Base-by-base conservation (phyloP, 352 stramenopile species). In the Pythium dissotocum region DNA sequence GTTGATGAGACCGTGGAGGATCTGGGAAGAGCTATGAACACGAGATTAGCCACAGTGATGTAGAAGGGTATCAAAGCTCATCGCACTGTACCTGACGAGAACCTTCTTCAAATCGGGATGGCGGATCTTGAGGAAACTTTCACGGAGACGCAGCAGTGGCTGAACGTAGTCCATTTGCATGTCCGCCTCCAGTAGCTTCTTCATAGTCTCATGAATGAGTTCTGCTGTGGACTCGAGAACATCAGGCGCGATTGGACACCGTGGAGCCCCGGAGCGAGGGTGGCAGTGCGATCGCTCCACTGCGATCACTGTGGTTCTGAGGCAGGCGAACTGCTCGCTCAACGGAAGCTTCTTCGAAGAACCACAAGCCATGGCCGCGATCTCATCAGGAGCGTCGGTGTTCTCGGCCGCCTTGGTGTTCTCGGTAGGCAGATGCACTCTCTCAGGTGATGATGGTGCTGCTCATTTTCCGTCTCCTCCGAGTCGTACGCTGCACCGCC, bases 61-160 rank as follows among this genome's bases (percentile, higher is more conserved):
- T 24, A 24, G 21, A 24, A 24, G 21, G 21, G 21, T 24, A 24
- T 24, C 21, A 24, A 24, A 24, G 21, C 21, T 0, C 21, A 24
- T 24, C 21, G 21, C 21, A 24, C 21, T 24, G 7, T 49, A 71
- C 64, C 57, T 65, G 13, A 30, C 1, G 26, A 65, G 24, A 1
- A 42, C 14, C 21, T 56, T 26, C n/a, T 65, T 53, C 4, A 71
- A 38, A 21, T 60, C 32, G 21, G 56, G 35, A 26, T 71, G 64
- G 28, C 36, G 26, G 0, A 65, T 40, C 14, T 3, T 2, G 1
- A 24, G 4, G 1, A 55, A 49, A 21, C 30, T 52, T 12, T 61
- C 21, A 30, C 62, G 48, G 4, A 71, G 64, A 49, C 58, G 36
- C 0, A 65, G 64, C 26, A 61, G 13, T 1, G 38, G 33, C 10